A percentile compares a stretch with the other conserved stretches of the same genome.
Conservation (phyloP, 352 stramenopile species). For the Phytophthora idaei region DNA sequence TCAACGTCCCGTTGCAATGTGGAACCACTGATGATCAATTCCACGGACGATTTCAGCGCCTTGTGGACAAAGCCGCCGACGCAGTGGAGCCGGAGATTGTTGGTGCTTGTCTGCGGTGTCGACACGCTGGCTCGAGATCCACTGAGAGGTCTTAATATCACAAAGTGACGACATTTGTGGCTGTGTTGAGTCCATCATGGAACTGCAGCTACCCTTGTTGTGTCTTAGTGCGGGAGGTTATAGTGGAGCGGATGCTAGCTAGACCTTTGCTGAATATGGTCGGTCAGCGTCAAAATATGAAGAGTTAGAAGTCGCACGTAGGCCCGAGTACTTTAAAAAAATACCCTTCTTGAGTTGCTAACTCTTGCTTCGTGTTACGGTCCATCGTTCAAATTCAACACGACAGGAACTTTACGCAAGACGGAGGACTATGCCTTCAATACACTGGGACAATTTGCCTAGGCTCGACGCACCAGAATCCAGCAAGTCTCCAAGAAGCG, state of each 20-base stretch:
- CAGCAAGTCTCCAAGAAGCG: no score
- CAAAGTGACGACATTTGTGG: slow-evolving; percentile 38
- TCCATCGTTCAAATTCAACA: no score
- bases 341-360: no score
- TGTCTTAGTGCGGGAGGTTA: slow-evolving; percentile 73
- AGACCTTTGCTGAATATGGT: slow-evolving; percentile 56
- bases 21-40: slow-evolving; percentile 65
- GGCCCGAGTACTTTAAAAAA: no score
- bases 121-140: slow-evolving; percentile 58
- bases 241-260: slow-evolving; percentile 59
- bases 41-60: slow-evolving; percentile 43
- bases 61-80: slow-evolving; percentile 44
- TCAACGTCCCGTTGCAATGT: slow-evolving; percentile 69
- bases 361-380: no score
- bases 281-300: slow-evolving; percentile 12
- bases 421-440: no score
- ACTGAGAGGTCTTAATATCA: slow-evolving; percentile 59
- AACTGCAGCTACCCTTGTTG: slow-evolving; percentile 47
- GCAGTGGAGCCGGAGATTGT: slow-evolving; percentile 43
- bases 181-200: slow-evolving; percentile 40
- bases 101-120: slow-evolving; percentile 76
- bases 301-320: no score
- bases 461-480: no score
- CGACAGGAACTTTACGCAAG: no score
- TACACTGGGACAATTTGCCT: no score